Percentiles rank a stretch among this genome's conserved stretches.
Evolutionary conservation across 208 protist species (phyloP).

Genomic region (Blechomonas ayalai): DNA sequence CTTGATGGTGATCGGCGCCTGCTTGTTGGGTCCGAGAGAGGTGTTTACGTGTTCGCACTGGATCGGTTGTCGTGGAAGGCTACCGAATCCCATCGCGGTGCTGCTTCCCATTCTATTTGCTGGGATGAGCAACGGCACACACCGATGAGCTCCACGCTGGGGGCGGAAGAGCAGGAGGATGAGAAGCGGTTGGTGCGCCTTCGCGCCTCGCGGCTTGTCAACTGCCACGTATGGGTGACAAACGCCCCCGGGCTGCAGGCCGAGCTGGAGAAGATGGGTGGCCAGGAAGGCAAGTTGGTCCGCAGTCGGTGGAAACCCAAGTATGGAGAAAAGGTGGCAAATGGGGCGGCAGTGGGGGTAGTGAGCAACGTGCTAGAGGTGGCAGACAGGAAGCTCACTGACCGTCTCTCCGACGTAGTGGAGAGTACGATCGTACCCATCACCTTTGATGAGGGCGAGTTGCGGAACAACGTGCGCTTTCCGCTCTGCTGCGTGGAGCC

Average conservation of each 20-base stretch:
- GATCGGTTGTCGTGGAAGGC: conserved; percentile 42
- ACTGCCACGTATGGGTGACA: conserved; percentile 53
- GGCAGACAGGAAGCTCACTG: background rate
- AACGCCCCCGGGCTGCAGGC: conserved; percentile 13
- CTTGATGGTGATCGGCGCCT: conserved; percentile 45
- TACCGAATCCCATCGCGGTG: conserved; percentile 5
- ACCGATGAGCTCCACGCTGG: conserved; percentile 7
- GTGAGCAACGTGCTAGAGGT: conserved; percentile 39
- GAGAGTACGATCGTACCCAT: conserved; percentile 25
- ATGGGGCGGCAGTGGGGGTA: conserved; percentile 40
- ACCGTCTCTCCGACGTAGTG: conserved; percentile 14
- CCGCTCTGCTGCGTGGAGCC: conserved; percentile 62
- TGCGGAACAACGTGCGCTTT: conserved; percentile 48
- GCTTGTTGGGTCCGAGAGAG: conserved; percentile 49
- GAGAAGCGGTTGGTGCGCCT: conserved; percentile 11
- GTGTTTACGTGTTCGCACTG: conserved; percentile 58
- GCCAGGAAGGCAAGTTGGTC: background rate
- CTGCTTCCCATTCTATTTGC: conserved; percentile 30
- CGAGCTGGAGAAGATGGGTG: conserved; percentile 9
- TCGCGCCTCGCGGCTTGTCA: conserved; percentile 41
- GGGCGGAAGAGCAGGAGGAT: background rate
- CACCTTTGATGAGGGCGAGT: conserved; percentile 41
- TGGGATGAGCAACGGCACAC: conserved; percentile 26
- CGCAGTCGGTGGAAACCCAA: conserved; percentile 61
- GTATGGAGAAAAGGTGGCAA: conserved; percentile 36